These are phyloP conservation scores for Cyanodermella asteris DNA, from an alignment of 2,329 filamentous ascomycete genomes.

Conservation along the genomic window DNA sequence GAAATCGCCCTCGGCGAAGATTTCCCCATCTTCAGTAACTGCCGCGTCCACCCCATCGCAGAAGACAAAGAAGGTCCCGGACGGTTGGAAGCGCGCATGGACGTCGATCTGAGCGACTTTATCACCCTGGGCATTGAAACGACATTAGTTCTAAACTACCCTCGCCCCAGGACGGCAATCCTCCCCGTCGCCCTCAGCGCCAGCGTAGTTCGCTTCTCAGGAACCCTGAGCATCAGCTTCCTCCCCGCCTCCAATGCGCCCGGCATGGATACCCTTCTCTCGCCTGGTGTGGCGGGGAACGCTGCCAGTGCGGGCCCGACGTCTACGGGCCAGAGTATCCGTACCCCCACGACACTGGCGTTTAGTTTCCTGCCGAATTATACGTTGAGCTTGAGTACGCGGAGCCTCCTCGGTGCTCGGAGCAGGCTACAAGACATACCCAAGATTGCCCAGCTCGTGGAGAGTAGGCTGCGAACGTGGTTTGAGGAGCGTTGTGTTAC, in stretches of 20 bases:
- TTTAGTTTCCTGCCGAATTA: conserved; percentile 64
- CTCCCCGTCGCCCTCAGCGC: conserved; percentile 82
- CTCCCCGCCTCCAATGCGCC: conserved; percentile 39
- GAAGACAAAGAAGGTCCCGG: conserved; percentile 47
- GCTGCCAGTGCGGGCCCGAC: conserved; percentile 9
- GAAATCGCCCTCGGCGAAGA: conserved; percentile 90
- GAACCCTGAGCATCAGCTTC: conserved; percentile 81
- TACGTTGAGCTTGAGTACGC: conserved; percentile 41
- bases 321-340: no score
- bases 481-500: conserved; percentile 46
- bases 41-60: conserved; percentile 76
- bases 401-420: conserved; percentile 40
- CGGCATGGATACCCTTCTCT: conserved; percentile 15
- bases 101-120: conserved; percentile 78
- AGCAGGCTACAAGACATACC: conserved; percentile 42
- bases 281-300: conserved; percentile 12
- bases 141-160: conserved; percentile 83
- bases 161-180: conserved; percentile 69
- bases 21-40: conserved; percentile 97
- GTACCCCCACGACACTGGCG: conserved; percentile 66
- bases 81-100: conserved; percentile 79
- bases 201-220: conserved; percentile 81
- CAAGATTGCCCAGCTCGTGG: conserved; percentile 43
- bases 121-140: conserved; percentile 90
- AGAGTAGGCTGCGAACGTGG: conserved; percentile 42